Evolutionary conservation across 345 rosid species (phyloP).

Genomic region (Mercurialis annua): DNA sequence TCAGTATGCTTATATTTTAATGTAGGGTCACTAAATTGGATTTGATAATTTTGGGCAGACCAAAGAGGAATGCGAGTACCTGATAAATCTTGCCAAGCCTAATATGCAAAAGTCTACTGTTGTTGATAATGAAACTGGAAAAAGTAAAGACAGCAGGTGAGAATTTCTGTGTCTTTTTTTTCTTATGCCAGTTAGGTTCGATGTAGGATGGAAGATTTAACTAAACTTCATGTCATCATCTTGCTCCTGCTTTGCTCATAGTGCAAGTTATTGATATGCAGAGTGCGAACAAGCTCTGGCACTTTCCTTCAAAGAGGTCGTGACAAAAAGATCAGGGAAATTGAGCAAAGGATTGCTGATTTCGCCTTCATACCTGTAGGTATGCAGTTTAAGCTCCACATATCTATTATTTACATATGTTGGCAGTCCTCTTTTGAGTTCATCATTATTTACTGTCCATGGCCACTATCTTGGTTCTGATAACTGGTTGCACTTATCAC

Average conservation of each 20-base stretch:
- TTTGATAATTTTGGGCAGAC: constrained; percentile 46
- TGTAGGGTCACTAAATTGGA: neutral
- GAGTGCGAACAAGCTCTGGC: constrained; percentile 92
- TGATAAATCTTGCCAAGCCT: constrained; percentile 76
- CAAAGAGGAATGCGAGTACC: constrained; percentile 71
- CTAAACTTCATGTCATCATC: constrained; percentile 3
- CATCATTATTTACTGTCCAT: too few species aligned
- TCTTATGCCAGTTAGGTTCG: neutral
- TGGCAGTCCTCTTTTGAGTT: too few species aligned
- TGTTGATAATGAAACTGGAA: constrained; percentile 77
- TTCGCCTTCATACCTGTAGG: constrained; percentile 86
- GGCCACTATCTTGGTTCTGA: too few species aligned
- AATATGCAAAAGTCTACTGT: constrained; percentile 82
- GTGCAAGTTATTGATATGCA: constrained; percentile 24
- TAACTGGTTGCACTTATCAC: too few species aligned
- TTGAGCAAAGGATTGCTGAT: constrained; percentile 88
- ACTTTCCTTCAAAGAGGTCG: constrained; percentile 77
- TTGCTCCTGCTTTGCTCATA: constrained; percentile 5
- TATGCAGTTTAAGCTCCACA: constrained; percentile 32
- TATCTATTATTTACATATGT: neutral
- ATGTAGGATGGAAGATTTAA: neutral
- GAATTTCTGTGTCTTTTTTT: neutral
- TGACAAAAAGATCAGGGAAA: constrained; percentile 63
- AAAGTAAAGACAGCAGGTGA: constrained; percentile 89
- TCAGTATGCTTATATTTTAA: too few species aligned